Percentiles rank a stretch among this genome's conserved stretches.
phyloP scores from a whole-genome alignment of 1,139 yeast genomes.

The Arxiozyma slooffiae region DNA sequence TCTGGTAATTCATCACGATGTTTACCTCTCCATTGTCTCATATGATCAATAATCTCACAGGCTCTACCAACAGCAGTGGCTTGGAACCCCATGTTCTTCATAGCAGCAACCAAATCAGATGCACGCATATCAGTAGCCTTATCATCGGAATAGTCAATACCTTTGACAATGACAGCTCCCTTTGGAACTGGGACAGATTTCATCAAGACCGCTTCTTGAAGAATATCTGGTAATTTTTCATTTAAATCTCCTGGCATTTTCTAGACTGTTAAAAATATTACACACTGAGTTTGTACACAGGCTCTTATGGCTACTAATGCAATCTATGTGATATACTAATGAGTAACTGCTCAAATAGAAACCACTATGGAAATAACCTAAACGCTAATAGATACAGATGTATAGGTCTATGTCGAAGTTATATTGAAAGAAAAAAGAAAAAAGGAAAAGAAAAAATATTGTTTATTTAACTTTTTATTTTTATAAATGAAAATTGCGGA shows the following conservation, averaged over 20 bases:
- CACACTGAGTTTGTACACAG: neutral
- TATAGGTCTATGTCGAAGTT: no score
- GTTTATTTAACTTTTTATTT: no score
- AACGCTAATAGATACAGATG: no score
- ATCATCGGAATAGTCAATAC: slow-evolving; percentile 78
- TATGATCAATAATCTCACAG: slow-evolving; percentile 80
- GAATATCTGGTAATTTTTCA: slow-evolving; percentile 47
- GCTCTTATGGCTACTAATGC: neutral
- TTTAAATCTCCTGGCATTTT: slow-evolving; percentile 14
- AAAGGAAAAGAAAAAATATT: no score
- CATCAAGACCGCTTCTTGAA: slow-evolving; percentile 82
- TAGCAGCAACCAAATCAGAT: slow-evolving; percentile 61
- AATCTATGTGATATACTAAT: neutral
- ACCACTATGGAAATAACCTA: no score
- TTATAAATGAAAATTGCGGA: no score
- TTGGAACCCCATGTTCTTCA: slow-evolving; percentile 97
- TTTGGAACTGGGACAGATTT: slow-evolving; percentile 81
- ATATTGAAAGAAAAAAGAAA: no score
- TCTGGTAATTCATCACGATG: slow-evolving; percentile 55
- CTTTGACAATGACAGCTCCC: slow-evolving; percentile 64
- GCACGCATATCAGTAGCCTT: slow-evolving; percentile 66
- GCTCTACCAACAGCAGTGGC: slow-evolving; percentile 80
- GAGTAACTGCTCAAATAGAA: no score
- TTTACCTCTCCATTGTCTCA: slow-evolving; percentile 88
- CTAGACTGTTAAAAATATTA: neutral